Conservation (phyloP, 345 rosid genomes). For the Salix viminalis region DNA sequence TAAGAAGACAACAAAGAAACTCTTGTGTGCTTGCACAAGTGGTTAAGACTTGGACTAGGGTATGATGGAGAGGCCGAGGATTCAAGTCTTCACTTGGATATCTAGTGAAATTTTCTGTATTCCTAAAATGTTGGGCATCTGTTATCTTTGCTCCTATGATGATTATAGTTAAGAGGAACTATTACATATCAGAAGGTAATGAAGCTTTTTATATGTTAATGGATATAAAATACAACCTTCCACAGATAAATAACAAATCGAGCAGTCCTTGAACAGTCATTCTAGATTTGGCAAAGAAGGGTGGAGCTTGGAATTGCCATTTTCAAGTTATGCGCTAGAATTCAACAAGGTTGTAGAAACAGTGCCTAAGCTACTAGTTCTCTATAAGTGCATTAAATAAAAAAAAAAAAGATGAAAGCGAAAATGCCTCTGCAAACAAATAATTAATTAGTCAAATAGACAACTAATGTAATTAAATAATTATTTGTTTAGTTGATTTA, state of each 20-base stretch:
- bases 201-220: neutral
- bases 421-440: neutral
- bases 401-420: neutral
- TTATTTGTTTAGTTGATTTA: neutral
- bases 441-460: neutral
- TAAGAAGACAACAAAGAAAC: neutral
- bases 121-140: neutral
- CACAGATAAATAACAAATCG: neutral
- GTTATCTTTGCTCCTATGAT: slow-evolving; percentile 1
- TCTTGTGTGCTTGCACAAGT: neutral
- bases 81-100: neutral
- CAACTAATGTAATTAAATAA: neutral
- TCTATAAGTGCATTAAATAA: neutral
- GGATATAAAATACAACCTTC: neutral
- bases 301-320: neutral
- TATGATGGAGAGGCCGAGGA: neutral
- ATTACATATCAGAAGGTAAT: neutral
- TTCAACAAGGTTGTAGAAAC: neutral
- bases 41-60: neutral
- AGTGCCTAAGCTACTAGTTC: neutral
- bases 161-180: neutral
- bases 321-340: neutral
- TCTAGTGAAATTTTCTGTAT: neutral
- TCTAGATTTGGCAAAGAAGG: neutral
- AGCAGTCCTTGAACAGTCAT: neutral